A percentile compares a stretch with the other conserved stretches of the same genome.
Conservation (phyloP, 306 rosid species). For the Prunus fruticosa region DNA sequence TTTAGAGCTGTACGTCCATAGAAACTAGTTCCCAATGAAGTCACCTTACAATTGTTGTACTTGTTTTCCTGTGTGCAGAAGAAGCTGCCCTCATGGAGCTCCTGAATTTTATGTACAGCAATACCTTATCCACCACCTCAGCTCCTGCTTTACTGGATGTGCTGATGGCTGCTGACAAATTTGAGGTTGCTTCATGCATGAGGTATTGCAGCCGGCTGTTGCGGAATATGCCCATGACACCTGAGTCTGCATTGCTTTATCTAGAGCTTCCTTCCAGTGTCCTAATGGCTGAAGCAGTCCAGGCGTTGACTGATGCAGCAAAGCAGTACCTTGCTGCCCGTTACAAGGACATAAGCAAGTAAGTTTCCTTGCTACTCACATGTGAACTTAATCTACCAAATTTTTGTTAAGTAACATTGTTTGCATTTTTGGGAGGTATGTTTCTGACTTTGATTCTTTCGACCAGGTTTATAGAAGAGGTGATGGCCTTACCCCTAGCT, state of each 20-base stretch:
- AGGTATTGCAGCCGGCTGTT: conserved; percentile 72
- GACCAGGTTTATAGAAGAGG: conserved; percentile 85
- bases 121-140: conserved; percentile 49
- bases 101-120: conserved; percentile 93
- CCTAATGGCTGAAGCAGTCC: conserved; percentile 95
- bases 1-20: background rate
- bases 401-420: background rate
- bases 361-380: conserved; percentile 26
- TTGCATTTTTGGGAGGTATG: conserved; percentile 15
- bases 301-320: conserved; percentile 92
- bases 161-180: conserved; percentile 97
- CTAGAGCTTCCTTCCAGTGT: conserved; percentile 93
- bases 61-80: conserved; percentile 54
- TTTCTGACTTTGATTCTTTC: conserved; percentile 20
- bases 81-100: conserved; percentile 97
- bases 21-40: background rate
- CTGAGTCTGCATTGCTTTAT: conserved; percentile 92
- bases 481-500: conserved; percentile 81
- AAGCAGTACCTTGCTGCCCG: conserved; percentile 87
- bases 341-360: conserved; percentile 88
- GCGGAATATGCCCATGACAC: conserved; percentile 78
- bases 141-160: conserved; percentile 90
- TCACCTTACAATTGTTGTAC: conserved; percentile 15
- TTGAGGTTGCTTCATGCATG: conserved; percentile 99
- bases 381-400: background rate